Evolutionary conservation across 106 monocot species (phyloP), one percentile per base, ranked within the genome.

Genomic region (Xerophyta viscosa): DNA sequence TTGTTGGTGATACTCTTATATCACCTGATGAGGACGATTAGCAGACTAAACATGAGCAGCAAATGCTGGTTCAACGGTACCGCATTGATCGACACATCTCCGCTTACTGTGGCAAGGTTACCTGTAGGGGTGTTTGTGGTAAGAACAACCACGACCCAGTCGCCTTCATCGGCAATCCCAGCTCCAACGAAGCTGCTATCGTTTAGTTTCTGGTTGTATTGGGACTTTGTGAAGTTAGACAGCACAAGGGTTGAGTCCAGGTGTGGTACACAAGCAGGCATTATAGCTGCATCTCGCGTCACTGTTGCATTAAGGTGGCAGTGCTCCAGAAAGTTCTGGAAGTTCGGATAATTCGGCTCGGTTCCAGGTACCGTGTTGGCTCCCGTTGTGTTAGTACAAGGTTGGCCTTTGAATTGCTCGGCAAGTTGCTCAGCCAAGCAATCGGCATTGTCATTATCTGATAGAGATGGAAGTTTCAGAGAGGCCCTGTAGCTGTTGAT

Each of bases 131-230:
- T 77, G 60, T 72, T 65, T 1, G 83, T 93, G 57, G 71, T 93
- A 63, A 94, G 58, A 29, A 94, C 78, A 8, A 88, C 77, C 0
- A 94, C 88, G 2, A 88, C 77, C 94, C 94, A 94, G 42, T 88
- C 54, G 0, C 78, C 94, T 56, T 84, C 84, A 18, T 81, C 70
- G 24, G 84, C 80, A 19, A 88, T 68, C 13, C 88, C 94, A 3
- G 71, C 77, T 21, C 88, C 80, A 0, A 52, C 70, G 56, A 28
- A 88, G 5, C 53, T 29, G 43, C 62, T 81, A 31, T 65, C 58
- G 36, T 94, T 94, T 29, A 94, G 62, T 1, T 67, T 57, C 20
- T 44, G 48, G 15, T 71, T 67, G 57, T 88, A 88, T 41, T 81
- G 94, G 0, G 94, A 81, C 58, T 84, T 81, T 27, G 94, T 94